phyloP scores from a whole-genome alignment of 2,329 filamentous ascomycete species.

The Pseudogymnoascus sp. region DNA sequence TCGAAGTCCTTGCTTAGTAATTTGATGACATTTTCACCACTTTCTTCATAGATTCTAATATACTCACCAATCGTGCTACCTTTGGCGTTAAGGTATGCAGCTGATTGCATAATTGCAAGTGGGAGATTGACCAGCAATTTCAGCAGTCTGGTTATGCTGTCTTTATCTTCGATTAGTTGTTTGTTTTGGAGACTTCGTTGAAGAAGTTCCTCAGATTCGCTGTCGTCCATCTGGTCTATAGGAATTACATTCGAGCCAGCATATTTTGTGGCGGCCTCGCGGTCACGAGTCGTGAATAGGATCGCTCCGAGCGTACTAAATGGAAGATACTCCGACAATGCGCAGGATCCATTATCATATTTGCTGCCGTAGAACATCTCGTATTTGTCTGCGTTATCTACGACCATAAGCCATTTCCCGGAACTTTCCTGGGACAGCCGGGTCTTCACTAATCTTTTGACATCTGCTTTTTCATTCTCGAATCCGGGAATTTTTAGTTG shows the following conservation, averaged over 20 bases:
- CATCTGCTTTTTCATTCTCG: slow-evolving; percentile 15
- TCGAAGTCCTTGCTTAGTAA: slow-evolving; percentile 14
- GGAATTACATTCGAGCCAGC: slow-evolving; percentile 11
- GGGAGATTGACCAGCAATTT: slow-evolving; percentile 13
- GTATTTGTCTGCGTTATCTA: slow-evolving; percentile 40
- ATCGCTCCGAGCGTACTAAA: slow-evolving; percentile 12
- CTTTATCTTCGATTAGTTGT: not conserved
- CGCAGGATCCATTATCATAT: not conserved
- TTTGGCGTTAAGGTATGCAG: slow-evolving; percentile 15
- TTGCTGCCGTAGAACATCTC: slow-evolving; percentile 24
- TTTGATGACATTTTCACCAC: slow-evolving; percentile 14
- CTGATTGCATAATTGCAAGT: slow-evolving; percentile 17
- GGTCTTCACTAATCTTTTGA: slow-evolving; percentile 14
- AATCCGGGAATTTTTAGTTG: slow-evolving; percentile 13
- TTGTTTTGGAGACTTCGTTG: slow-evolving; percentile 15
- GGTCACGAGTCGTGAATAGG: slow-evolving; percentile 18
- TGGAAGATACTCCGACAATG: slow-evolving; percentile 15
- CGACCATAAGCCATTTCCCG: slow-evolving; percentile 35
- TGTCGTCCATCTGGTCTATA: slow-evolving; percentile 7
- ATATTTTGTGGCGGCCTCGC: slow-evolving; percentile 3
- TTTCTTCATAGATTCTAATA: slow-evolving; percentile 10
- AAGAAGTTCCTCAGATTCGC: slow-evolving; percentile 13
- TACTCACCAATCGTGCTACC: slow-evolving; percentile 10
- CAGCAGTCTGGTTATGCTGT: not conserved
- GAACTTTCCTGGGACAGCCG: slow-evolving; percentile 15